Evolutionary conservation across 1,284 basidiomycete genomes (phyloP).

Genomic region (Anthracocystis setariae): DNA sequence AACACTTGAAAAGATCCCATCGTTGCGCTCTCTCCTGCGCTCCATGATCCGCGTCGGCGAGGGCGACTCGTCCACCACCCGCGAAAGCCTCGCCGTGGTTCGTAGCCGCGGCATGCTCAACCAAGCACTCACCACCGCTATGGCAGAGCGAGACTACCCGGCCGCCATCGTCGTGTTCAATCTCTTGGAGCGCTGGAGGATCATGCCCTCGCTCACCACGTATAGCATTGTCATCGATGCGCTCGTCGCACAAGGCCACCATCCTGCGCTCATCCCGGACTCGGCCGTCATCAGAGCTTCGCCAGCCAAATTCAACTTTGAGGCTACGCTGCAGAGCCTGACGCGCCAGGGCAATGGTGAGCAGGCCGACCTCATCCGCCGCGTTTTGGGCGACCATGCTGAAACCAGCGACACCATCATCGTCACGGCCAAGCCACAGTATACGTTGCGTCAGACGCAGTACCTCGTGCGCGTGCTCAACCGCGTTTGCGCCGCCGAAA

Average conservation of each 20-base stretch:
- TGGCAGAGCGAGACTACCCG: constrained; percentile 38
- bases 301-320: constrained; percentile 15
- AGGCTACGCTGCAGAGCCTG: constrained; percentile 19
- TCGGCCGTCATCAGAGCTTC: constrained; percentile 5
- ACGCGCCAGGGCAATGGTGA: constrained; percentile 11
- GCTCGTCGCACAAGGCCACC: constrained; percentile 24
- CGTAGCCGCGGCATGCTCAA: constrained; percentile 35
- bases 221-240: constrained; percentile 23
- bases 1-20: constrained; percentile 6
- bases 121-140: constrained; percentile 21
- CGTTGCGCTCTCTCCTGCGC: constrained; percentile 19
- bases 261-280: constrained; percentile 3
- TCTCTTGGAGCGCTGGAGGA: constrained; percentile 36
- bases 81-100: constrained; percentile 5
- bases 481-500: constrained; percentile 28
- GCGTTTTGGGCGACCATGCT: background rate
- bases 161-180: constrained; percentile 30
- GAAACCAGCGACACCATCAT: background rate
- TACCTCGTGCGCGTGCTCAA: constrained; percentile 37
- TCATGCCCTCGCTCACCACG: constrained; percentile 20
- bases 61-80: constrained; percentile 1
- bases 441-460: constrained; percentile 34
- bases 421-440: constrained; percentile 6
- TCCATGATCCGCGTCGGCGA: constrained; percentile 26
- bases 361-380: constrained; percentile 9